A percentile compares a stretch with the other conserved stretches of the same genome.
Conservation (phyloP, 1,284 basidiomycete species). For the Porogramme epimiltina region DNA sequence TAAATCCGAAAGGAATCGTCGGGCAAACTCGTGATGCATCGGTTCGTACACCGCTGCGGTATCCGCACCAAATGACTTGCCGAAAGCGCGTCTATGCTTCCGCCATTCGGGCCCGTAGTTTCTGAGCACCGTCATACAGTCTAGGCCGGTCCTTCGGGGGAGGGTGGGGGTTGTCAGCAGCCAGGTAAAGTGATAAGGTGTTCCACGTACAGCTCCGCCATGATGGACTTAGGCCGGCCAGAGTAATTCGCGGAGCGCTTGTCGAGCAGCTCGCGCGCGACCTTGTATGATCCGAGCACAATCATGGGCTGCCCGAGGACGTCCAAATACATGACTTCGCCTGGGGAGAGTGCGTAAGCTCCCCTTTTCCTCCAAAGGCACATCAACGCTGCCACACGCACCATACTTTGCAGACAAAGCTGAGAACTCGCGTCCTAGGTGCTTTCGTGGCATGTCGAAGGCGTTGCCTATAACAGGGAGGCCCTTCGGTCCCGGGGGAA, state of each 20-base stretch:
- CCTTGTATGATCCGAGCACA: slow-evolving; percentile 56
- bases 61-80: slow-evolving; percentile 5
- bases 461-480: slow-evolving; percentile 3
- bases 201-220: neutral
- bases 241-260: neutral
- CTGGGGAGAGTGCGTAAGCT: slow-evolving; percentile 36
- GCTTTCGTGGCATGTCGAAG: slow-evolving; percentile 1
- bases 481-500: slow-evolving; percentile 1
- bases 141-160: slow-evolving; percentile 7
- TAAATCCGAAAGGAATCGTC: slow-evolving; percentile 6
- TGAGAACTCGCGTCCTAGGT: slow-evolving; percentile 4
- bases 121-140: slow-evolving; percentile 19
- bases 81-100: slow-evolving; percentile 14
- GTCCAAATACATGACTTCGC: slow-evolving; percentile 59
- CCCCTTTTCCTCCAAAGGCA: too few species aligned
- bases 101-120: slow-evolving; percentile 17
- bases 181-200: neutral
- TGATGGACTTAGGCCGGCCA: neutral
- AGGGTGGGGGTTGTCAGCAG: neutral
- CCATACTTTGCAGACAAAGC: neutral
- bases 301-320: slow-evolving; percentile 63
- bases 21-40: neutral
- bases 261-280: slow-evolving; percentile 38
- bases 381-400: neutral
- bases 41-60: slow-evolving; percentile 5